Evolutionary conservation across 2,329 filamentous ascomycete genomes (phyloP), one percentile per base, ranked within the genome.

Genomic region (Arthrobotrys iridis): DNA sequence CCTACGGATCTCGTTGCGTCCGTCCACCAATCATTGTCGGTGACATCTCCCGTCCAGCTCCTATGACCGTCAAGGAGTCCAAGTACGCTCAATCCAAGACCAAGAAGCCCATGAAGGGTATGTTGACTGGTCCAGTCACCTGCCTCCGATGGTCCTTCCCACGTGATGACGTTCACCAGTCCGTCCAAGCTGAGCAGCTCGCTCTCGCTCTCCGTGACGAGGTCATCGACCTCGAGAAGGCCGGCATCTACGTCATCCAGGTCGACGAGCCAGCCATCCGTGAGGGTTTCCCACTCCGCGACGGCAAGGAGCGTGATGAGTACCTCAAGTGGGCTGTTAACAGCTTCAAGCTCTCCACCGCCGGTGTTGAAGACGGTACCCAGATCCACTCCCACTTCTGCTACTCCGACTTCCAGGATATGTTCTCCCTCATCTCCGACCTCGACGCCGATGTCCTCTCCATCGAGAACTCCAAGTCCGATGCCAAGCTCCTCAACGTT

Each of bases 331-430:
- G 95, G 95, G 95, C 95, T 77, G 95, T 99, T 81, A 90, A 97
- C 86, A 93, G 93, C 81, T 99, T 99, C 93, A 93, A 92, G 84
- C 92, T 99, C 79, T 90, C 94, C 79, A 96, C 93, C 81, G 90
- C 93, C 76, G 95, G 93, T 83, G 94, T 99, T 77, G 86, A 93
- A 85, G 93, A 99, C 85, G 92, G 91, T 73, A 99, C 95, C 80
- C 95, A 99, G 88, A 97, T 99, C 84, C 95, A 99, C 91, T 97
- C 93, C 78, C 95, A 99, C 88, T 99, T 99, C 92, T 99, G 95
- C 85, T 99, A 99, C 90, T 98, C 95, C 62, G 95, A 99, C 88
- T 99, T 99, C 92, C 95, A 99, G 87, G 95, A 99, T 88, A 99
- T 99, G 89, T 99, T 99, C 93, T 93, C 98, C 86, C 95, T 95